Evolutionary conservation across 768 basidiomycete genomes (phyloP).

Genomic region (Tricholoma furcatifolium): DNA sequence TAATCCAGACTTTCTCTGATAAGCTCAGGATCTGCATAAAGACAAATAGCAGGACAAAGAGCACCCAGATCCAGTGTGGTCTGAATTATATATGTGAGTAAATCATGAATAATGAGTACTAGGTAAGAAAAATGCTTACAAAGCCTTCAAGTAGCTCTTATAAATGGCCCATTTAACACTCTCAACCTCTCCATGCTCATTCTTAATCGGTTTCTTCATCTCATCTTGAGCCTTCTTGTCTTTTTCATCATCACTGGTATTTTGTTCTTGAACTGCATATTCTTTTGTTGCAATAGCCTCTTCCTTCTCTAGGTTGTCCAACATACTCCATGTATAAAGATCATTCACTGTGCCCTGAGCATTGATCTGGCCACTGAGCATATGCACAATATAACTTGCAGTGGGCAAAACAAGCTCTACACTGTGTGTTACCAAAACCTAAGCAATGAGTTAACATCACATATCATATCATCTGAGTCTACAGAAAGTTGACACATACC

Average conservation of each 20-base stretch:
- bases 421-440: conserved; percentile 78
- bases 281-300: conserved; percentile 4
- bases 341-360: conserved; percentile 65
- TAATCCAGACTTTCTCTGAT: conserved; percentile 74
- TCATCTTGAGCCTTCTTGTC: conserved; percentile 18
- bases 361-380: conserved; percentile 77
- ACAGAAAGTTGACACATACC: conserved; percentile 24
- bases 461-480: neutral
- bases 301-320: conserved; percentile 56
- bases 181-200: conserved; percentile 78
- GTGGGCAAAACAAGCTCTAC: conserved; percentile 76
- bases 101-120: neutral
- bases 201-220: conserved; percentile 70
- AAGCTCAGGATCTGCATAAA: conserved; percentile 52
- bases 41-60: conserved; percentile 48
- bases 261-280: conserved; percentile 40
- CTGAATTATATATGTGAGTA: conserved; percentile 26
- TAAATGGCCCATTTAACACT: conserved; percentile 79
- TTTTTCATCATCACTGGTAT: conserved; percentile 7
- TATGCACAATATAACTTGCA: conserved; percentile 65
- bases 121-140: conserved; percentile 40
- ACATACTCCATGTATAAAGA: conserved; percentile 55
- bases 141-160: conserved; percentile 67
- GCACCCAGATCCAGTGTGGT: conserved; percentile 67
- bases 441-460: too few species aligned